phyloP scores from a whole-genome alignment of 1,284 basidiomycete species.

The Ceratobasidium sp. region DNA sequence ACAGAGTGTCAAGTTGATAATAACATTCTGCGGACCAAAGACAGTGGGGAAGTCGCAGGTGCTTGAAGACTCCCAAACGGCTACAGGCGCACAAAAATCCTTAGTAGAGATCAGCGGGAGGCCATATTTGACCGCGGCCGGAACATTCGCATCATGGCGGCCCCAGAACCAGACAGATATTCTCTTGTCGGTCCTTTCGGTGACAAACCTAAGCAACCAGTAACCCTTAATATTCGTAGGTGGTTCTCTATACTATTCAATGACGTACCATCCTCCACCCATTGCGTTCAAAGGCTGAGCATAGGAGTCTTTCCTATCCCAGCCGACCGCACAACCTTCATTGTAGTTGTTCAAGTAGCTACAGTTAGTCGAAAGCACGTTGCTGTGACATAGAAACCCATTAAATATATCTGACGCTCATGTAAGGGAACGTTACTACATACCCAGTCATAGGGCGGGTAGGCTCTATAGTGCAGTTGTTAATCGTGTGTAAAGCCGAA shows the following conservation, averaged over 20 bases:
- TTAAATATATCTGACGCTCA: too few species aligned
- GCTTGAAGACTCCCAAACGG: slow-evolving; percentile 67
- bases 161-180: slow-evolving; percentile 67
- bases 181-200: slow-evolving; percentile 46
- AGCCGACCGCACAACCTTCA: slow-evolving; percentile 72
- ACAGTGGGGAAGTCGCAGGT: slow-evolving; percentile 65
- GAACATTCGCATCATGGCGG: slow-evolving; percentile 59
- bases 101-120: slow-evolving; percentile 39
- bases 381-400: slow-evolving; percentile 53
- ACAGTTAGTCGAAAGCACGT: slow-evolving; percentile 63
- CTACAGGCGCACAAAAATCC: slow-evolving; percentile 64
- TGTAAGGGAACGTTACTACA: slow-evolving; percentile 30
- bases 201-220: slow-evolving; percentile 43
- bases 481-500: slow-evolving; percentile 68
- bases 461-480: slow-evolving; percentile 54
- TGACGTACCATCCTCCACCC: slow-evolving; percentile 68
- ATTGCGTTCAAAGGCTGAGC: slow-evolving; percentile 71
- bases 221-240: too few species aligned
- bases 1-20: slow-evolving; percentile 70
- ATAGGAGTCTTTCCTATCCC: slow-evolving; percentile 63
- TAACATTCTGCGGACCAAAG: slow-evolving; percentile 71
- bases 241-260: too few species aligned
- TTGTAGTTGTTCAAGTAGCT: slow-evolving; percentile 68
- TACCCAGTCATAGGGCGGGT: slow-evolving; percentile 56
- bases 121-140: slow-evolving; percentile 61